phyloP scores from a whole-genome alignment of 345 rosid species.

The Eucalyptus lansdowneana region DNA sequence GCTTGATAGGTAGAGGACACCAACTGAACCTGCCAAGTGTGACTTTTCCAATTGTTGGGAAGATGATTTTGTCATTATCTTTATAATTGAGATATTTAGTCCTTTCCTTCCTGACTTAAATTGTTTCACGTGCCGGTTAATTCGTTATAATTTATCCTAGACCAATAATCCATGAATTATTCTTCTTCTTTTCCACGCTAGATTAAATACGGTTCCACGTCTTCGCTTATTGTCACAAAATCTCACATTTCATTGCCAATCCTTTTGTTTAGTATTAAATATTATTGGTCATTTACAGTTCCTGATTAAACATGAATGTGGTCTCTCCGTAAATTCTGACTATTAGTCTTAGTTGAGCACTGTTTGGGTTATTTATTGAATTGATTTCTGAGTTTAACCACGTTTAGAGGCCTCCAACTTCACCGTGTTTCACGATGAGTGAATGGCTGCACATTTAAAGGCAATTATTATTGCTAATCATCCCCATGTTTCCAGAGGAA shows the following conservation, averaged over 20 bases:
- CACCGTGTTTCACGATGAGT: not conserved
- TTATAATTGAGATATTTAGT: not conserved
- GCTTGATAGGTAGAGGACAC: not conserved
- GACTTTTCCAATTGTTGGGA: not conserved
- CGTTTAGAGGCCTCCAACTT: not conserved
- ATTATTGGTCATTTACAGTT: not conserved
- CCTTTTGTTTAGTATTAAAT: not conserved
- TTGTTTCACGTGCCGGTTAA: not conserved
- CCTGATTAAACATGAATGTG: not conserved
- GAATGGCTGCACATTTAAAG: not conserved
- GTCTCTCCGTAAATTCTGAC: not conserved
- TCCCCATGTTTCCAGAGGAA: not conserved
- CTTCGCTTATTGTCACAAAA: not conserved
- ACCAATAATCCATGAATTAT: not conserved
- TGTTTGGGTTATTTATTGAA: not conserved
- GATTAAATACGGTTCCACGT: not conserved
- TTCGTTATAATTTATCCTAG: not conserved
- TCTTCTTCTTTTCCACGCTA: not conserved
- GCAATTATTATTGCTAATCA: not conserved
- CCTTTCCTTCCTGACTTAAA: not conserved
- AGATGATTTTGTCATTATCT: not conserved
- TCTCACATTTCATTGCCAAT: not conserved
- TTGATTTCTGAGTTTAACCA: not conserved
- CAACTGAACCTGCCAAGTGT: not conserved
- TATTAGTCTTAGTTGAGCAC: not conserved